Percentiles rank a stretch among this genome's conserved stretches.
These are phyloP conservation scores for Barnettozyma sp. DNA, from an alignment of 805 yeast genomes.

Conservation along the genomic window DNA sequence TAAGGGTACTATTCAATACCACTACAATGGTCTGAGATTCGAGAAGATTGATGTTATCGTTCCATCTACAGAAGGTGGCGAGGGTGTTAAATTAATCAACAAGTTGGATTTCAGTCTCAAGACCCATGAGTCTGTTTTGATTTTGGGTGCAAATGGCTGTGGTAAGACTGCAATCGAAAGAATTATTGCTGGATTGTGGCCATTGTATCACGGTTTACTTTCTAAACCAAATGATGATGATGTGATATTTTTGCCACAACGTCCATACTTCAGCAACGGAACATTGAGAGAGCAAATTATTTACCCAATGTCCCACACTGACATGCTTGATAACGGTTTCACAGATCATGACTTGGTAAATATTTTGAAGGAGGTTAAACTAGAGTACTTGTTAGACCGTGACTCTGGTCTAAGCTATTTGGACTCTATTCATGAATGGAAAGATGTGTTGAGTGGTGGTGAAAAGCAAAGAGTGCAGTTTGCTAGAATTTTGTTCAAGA, in stretches of 20 bases:
- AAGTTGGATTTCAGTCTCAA: slow-evolving; percentile 52
- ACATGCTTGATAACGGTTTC: slow-evolving; percentile 65
- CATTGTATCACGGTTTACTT: slow-evolving; percentile 73
- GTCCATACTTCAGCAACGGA: slow-evolving; percentile 76
- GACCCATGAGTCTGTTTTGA: slow-evolving; percentile 54
- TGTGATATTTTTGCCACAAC: slow-evolving; percentile 76
- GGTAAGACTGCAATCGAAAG: slow-evolving; percentile 87
- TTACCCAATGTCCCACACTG: slow-evolving; percentile 74
- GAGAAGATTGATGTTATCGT: slow-evolving; percentile 78
- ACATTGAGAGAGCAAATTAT: slow-evolving; percentile 87
- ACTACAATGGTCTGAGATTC: slow-evolving; percentile 72
- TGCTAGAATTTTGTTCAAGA: slow-evolving; percentile 76
- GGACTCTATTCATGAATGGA: slow-evolving; percentile 61
- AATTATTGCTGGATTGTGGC: slow-evolving; percentile 86
- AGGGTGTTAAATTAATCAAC: slow-evolving; percentile 54
- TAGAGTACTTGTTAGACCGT: slow-evolving; percentile 73
- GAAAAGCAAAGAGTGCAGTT: slow-evolving; percentile 87
- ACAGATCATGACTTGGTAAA: slow-evolving; percentile 63
- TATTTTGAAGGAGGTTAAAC: slow-evolving; percentile 66
- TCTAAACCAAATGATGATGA: slow-evolving; percentile 71
- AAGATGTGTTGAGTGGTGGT: slow-evolving; percentile 92
- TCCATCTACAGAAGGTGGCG: slow-evolving; percentile 58
- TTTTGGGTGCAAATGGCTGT: slow-evolving; percentile 81
- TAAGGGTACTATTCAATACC: slow-evolving; percentile 73
- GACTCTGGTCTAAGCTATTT: slow-evolving; percentile 42